Evolutionary conservation across 805 yeast species (phyloP).

Genomic region (Saccharomycodes ludwigii): DNA sequence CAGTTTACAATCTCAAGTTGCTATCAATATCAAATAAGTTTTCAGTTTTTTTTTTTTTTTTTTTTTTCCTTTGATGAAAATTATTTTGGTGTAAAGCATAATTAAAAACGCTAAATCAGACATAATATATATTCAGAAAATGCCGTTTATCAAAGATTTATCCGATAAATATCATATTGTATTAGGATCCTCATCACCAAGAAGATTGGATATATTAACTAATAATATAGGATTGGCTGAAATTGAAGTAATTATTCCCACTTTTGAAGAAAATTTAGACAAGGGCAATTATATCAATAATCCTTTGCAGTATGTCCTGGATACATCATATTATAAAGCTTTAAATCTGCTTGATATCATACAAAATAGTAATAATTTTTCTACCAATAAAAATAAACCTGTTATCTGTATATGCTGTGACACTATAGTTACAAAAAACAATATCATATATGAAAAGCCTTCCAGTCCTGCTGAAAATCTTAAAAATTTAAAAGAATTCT

Average conservation of each 20-base stretch:
- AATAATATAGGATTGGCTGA: conserved; percentile 36
- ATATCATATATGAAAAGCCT: conserved; percentile 68
- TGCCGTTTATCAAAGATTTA: conserved; percentile 1
- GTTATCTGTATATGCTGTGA: conserved; percentile 55
- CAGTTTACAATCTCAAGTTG: too few relatives aligned
- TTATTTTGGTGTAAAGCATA: too few relatives aligned
- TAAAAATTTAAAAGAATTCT: conserved; percentile 30
- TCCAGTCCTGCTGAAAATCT: conserved; percentile 37
- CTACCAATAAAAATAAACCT: conserved; percentile 6
- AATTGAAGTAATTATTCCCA: conserved; percentile 41
- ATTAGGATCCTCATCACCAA: conserved; percentile 76
- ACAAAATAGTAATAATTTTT: not conserved
- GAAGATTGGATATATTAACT: conserved; percentile 59
- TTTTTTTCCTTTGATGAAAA: conserved; percentile 10
- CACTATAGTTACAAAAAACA: conserved; percentile 47
- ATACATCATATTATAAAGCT: conserved; percentile 62
- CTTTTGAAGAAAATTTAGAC: conserved; percentile 65
- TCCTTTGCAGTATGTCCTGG: conserved; percentile 40
- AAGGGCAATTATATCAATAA: conserved; percentile 26
- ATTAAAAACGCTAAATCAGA: not conserved
- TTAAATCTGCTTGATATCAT: conserved; percentile 35
- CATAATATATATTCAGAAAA: not conserved
- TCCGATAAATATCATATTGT: conserved; percentile 28
- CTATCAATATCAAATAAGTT: too few relatives aligned
- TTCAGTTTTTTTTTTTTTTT: too few relatives aligned